Evolutionary conservation across 2,329 filamentous ascomycete species (phyloP).

Genomic region (Sphaceloma murrayae): DNA sequence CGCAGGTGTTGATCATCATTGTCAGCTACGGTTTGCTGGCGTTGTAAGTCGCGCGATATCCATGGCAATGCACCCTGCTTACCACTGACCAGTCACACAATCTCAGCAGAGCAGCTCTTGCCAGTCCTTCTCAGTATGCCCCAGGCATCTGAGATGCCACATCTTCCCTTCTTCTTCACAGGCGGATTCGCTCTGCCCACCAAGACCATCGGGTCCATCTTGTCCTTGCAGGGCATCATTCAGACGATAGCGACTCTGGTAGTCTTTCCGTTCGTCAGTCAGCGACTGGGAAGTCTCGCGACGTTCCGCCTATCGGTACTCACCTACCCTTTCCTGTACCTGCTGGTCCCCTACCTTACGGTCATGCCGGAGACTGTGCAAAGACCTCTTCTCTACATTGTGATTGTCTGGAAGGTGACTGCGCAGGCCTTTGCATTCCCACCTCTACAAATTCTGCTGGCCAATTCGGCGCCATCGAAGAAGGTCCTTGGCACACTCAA

Average conservation of each 20-base stretch:
- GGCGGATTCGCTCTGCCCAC: conserved; percentile 78
- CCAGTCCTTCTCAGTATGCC: conserved; percentile 80
- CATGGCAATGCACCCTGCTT: not conserved
- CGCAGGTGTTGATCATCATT: conserved; percentile 77
- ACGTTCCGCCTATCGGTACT: conserved; percentile 75
- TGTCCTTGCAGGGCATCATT: conserved; percentile 80
- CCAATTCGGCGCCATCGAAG: conserved; percentile 76
- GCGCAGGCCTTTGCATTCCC: conserved; percentile 88
- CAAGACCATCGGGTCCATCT: conserved; percentile 75
- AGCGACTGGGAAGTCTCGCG: conserved; percentile 64
- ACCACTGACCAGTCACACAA: conserved; percentile 63
- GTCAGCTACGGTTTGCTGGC: conserved; percentile 84
- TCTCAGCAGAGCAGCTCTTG: conserved; percentile 89
- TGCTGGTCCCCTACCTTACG: conserved; percentile 80
- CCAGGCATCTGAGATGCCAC: conserved; percentile 39
- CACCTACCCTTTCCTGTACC: conserved; percentile 78
- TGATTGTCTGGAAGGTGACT: conserved; percentile 86
- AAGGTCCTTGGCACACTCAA: conserved; percentile 86
- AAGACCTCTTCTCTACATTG: conserved; percentile 63
- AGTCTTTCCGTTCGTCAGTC: conserved; percentile 69
- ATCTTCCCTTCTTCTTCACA: conserved; percentile 78
- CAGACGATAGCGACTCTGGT: conserved; percentile 80
- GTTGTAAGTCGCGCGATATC: conserved; percentile 55
- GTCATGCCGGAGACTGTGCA: conserved; percentile 64
- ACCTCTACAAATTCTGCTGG: conserved; percentile 76